Conservation (phyloP, 495 filamentous ascomycete species). For the Mytilinidion resinicola region DNA sequence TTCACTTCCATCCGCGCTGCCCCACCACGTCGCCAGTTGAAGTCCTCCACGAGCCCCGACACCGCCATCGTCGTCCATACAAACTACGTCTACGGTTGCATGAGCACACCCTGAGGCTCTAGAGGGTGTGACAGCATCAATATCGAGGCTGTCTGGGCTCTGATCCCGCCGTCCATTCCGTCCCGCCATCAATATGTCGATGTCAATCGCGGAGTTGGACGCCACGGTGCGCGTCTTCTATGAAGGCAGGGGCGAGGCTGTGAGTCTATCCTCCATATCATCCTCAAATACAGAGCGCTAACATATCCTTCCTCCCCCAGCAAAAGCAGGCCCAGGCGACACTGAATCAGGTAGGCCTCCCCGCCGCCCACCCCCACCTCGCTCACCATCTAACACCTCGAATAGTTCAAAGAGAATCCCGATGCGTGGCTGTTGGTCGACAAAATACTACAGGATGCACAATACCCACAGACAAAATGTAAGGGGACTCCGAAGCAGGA, state of each 20-base stretch:
- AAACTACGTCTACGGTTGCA: not conserved
- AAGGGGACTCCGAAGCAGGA: constrained; percentile 33
- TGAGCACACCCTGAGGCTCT: not conserved
- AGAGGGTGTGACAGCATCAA: constrained; percentile 2
- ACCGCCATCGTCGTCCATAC: not conserved
- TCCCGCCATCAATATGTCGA: constrained; percentile 46
- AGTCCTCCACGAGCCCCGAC: not conserved
- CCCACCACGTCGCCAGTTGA: not conserved
- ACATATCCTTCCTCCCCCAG: constrained; percentile 41
- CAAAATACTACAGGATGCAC: constrained; percentile 83
- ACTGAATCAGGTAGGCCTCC: constrained; percentile 74
- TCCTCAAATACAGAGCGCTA: constrained; percentile 4
- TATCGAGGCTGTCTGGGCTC: constrained; percentile 18
- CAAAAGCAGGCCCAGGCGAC: constrained; percentile 96
- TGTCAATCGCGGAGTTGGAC: constrained; percentile 88
- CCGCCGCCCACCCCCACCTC: not conserved
- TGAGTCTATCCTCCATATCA: constrained; percentile 42
- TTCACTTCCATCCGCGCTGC: not conserved
- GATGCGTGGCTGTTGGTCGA: constrained; percentile 97
- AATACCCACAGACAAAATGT: constrained; percentile 96
- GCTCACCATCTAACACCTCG: constrained; percentile 27
- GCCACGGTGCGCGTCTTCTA: constrained; percentile 93
- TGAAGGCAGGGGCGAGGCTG: constrained; percentile 86
- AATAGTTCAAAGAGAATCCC: constrained; percentile 94
- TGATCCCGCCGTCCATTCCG: constrained; percentile 5